A percentile compares a stretch with the other conserved stretches of the same genome.
phyloP scores from a whole-genome alignment of 2,329 filamentous ascomycete genomes.

The Hortaea sp. region DNA sequence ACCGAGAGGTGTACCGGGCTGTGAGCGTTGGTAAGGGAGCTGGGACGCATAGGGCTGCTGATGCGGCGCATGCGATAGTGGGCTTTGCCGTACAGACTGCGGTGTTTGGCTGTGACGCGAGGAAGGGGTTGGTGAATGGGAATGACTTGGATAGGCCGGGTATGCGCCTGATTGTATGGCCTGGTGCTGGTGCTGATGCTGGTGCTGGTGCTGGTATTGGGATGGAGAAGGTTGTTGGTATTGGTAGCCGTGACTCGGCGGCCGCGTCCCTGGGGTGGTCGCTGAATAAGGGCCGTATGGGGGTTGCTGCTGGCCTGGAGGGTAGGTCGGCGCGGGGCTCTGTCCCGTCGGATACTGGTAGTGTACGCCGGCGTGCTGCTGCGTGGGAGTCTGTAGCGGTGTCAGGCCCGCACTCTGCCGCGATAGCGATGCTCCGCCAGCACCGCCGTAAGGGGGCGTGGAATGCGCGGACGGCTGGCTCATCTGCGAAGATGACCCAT shows the following conservation, averaged over 20 bases:
- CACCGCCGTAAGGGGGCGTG: constrained; percentile 13
- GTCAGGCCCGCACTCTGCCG: constrained; percentile 18
- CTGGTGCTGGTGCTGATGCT: constrained; percentile 7
- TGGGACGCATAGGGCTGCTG: constrained; percentile 24
- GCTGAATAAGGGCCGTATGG: constrained; percentile 14
- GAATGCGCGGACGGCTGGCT: neutral
- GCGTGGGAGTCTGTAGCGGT: constrained; percentile 19
- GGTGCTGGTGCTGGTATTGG: constrained; percentile 8
- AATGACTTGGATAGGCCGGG: constrained; percentile 6
- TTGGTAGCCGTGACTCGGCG: constrained; percentile 13
- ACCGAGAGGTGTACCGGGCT: constrained; percentile 40
- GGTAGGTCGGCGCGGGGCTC: constrained; percentile 18
- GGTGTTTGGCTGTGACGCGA: constrained; percentile 24
- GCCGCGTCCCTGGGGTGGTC: constrained; percentile 16
- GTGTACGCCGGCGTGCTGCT: constrained; percentile 12
- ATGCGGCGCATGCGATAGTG: constrained; percentile 20
- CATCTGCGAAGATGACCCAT: neutral
- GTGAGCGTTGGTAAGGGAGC: constrained; percentile 31
- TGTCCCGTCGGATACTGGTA: constrained; percentile 16
- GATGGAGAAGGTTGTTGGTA: constrained; percentile 17
- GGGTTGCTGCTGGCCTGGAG: constrained; percentile 9
- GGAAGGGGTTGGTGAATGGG: constrained; percentile 24
- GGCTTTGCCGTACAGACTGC: constrained; percentile 22
- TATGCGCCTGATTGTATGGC: constrained; percentile 5
- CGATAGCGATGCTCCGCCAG: constrained; percentile 10